These are phyloP conservation scores for Euryodendron excelsum DNA, from an alignment of 148 eudicot genomes.

Conservation along the genomic window DNA sequence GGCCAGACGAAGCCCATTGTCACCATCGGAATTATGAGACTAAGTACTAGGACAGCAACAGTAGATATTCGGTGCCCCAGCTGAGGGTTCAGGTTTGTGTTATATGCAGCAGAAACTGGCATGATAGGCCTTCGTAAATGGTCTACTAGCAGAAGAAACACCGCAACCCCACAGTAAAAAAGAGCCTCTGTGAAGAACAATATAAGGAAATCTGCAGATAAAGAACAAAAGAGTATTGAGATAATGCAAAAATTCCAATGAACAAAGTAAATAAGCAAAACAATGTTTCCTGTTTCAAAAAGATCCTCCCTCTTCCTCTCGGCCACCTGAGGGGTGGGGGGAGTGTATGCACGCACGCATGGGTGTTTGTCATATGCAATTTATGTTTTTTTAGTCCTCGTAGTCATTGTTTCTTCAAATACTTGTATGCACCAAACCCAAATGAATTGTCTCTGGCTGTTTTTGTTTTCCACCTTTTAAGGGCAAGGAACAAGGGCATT, in stretches of 20 bases:
- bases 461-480: background rate
- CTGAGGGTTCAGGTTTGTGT: constrained; percentile 40
- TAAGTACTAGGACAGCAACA: constrained; percentile 77
- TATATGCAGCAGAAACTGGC: constrained; percentile 31
- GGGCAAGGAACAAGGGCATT: background rate
- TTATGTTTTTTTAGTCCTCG: background rate
- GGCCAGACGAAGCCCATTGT: constrained; percentile 99
- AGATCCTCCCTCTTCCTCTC: background rate
- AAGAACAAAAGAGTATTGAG: background rate
- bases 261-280: background rate
- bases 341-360: background rate
- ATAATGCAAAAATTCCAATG: constrained; percentile 1
- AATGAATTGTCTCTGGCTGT: background rate
- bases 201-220: constrained; percentile 84
- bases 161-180: constrained; percentile 83
- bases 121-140: constrained; percentile 50
- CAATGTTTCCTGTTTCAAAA: too few relatives aligned
- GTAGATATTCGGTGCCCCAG: constrained; percentile 72
- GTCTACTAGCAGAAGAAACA: constrained; percentile 70
- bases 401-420: background rate
- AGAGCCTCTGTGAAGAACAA: constrained; percentile 93
- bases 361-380: background rate
- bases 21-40: constrained; percentile 85
- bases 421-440: background rate
- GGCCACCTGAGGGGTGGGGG: background rate